phyloP scores from a whole-genome alignment of 495 filamentous ascomycete genomes.

The Aspergillus sparsus region DNA sequence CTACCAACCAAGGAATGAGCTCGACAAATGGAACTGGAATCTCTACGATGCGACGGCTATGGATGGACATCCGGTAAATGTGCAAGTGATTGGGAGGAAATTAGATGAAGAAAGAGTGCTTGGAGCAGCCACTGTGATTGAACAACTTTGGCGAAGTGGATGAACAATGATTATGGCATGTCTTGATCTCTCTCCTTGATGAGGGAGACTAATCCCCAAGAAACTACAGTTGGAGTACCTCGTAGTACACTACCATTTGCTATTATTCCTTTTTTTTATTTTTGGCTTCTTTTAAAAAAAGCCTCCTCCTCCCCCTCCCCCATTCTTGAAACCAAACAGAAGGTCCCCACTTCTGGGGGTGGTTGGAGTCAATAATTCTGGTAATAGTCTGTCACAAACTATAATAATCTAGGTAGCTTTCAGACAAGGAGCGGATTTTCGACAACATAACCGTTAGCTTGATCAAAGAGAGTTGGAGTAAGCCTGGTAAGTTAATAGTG shows the following conservation, averaged over 20 bases:
- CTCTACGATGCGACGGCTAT: slow-evolving; percentile 46
- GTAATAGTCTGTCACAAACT: not conserved
- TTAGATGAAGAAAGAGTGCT: slow-evolving; percentile 58
- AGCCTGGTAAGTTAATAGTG: too few relatives aligned
- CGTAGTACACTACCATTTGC: too few relatives aligned
- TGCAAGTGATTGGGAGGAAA: slow-evolving; percentile 56
- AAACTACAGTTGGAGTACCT: too few relatives aligned
- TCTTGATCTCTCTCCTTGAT: too few relatives aligned
- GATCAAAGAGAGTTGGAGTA: slow-evolving; percentile 1
- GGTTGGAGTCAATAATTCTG: slow-evolving; percentile 5
- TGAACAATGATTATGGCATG: not conserved
- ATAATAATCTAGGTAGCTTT: not conserved
- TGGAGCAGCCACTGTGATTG: slow-evolving; percentile 44
- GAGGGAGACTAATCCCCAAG: too few relatives aligned
- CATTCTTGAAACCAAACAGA: slow-evolving; percentile 8
- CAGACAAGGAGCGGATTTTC: too few relatives aligned
- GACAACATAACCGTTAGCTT: not conserved
- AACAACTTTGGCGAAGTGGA: slow-evolving; percentile 35
- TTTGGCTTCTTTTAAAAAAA: not conserved
- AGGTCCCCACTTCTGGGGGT: slow-evolving; percentile 11
- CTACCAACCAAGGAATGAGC: slow-evolving; percentile 52
- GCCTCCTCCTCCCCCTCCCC: not conserved
- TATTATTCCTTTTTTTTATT: not conserved
- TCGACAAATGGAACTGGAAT: slow-evolving; percentile 54
- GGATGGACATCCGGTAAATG: slow-evolving; percentile 48